Evolutionary conservation across 495 filamentous ascomycete genomes (phyloP).

Genomic region (Hyaloscypha hepaticicola): DNA sequence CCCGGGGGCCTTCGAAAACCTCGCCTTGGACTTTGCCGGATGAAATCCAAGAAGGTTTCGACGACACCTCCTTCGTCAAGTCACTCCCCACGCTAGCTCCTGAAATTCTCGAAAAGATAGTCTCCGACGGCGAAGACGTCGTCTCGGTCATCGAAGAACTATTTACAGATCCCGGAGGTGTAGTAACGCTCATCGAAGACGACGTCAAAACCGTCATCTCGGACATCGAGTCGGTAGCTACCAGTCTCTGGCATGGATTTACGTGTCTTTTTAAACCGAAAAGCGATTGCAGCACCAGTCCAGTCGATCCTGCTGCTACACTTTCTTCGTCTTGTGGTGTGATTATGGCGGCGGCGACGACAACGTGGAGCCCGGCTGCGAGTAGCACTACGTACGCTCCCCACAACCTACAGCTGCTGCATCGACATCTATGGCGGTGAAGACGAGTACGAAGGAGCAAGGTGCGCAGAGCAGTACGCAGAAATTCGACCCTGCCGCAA

Average conservation of each 20-base stretch:
- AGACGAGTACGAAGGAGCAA: constrained; percentile 1
- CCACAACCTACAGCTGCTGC: neutral
- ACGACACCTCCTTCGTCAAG: constrained; percentile 1
- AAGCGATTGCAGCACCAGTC: neutral
- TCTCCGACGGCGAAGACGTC: constrained; percentile 6
- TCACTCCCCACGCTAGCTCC: constrained; percentile 3
- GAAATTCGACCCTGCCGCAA: too few species aligned
- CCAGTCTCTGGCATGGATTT: neutral
- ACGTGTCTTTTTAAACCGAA: neutral
- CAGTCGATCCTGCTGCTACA: neutral
- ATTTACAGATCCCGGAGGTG: constrained; percentile 1
- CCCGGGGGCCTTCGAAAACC: neutral
- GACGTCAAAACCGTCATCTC: neutral
- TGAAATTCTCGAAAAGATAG: neutral
- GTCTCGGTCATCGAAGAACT: constrained; percentile 3
- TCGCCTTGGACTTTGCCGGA: neutral
- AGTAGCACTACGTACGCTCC: neutral
- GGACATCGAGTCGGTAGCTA: constrained; percentile 4
- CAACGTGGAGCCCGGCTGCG: neutral
- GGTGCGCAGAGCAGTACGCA: neutral
- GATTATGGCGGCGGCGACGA: neutral
- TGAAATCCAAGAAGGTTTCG: neutral
- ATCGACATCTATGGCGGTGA: neutral
- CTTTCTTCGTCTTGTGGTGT: neutral
- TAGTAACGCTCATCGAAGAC: neutral